Evolutionary conservation across 2,329 filamentous ascomycete genomes (phyloP).

Genomic region (Aquanectria penicillioides): DNA sequence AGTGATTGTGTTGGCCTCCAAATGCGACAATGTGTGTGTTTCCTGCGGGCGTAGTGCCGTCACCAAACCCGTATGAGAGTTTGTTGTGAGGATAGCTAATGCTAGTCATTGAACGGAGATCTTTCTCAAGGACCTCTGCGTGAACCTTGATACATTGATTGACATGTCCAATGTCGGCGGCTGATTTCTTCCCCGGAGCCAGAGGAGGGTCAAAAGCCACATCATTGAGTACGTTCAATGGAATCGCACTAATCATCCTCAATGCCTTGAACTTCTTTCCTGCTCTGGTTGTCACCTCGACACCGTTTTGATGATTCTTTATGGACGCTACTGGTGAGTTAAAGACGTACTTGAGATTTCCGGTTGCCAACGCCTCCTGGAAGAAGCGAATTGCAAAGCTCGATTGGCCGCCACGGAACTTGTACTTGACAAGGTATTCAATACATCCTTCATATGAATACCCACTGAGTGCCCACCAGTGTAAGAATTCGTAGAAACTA

Average conservation of each 20-base stretch:
- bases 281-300: slow-evolving; percentile 47
- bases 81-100: slow-evolving; percentile 55
- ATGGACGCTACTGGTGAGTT: slow-evolving; percentile 49
- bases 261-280: slow-evolving; percentile 42
- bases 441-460: slow-evolving; percentile 53
- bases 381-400: slow-evolving; percentile 58
- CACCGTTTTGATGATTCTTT: slow-evolving; percentile 38
- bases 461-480: slow-evolving; percentile 57
- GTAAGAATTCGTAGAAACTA: slow-evolving; percentile 58
- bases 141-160: slow-evolving; percentile 59
- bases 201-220: slow-evolving; percentile 54
- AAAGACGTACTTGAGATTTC: slow-evolving; percentile 53
- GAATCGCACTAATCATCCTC: slow-evolving; percentile 54
- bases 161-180: slow-evolving; percentile 52
- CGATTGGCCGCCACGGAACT: slow-evolving; percentile 55
- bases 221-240: slow-evolving; percentile 54
- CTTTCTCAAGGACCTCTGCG: slow-evolving; percentile 52
- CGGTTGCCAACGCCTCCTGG: slow-evolving; percentile 51
- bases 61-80: slow-evolving; percentile 55
- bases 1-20: slow-evolving; percentile 53
- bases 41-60: slow-evolving; percentile 55
- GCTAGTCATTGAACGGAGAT: slow-evolving; percentile 55
- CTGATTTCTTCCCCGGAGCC: slow-evolving; percentile 45
- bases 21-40: slow-evolving; percentile 61
- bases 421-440: slow-evolving; percentile 53